phyloP scores from a whole-genome alignment of 192 early-diverging fungal species.

The Dissophora ornata region DNA sequence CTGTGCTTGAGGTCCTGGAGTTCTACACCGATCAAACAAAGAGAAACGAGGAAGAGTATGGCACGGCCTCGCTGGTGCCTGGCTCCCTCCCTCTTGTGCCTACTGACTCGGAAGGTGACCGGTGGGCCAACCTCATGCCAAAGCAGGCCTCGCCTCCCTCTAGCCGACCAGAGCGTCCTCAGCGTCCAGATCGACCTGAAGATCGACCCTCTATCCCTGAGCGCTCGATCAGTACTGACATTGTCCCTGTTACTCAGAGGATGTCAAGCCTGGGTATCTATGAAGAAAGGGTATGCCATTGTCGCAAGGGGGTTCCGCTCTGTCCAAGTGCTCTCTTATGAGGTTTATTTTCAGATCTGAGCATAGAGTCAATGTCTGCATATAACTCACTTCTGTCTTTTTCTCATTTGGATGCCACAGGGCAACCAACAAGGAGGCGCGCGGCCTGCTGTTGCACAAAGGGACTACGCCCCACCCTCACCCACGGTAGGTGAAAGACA shows the following conservation, averaged over 20 bases:
- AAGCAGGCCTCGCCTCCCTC: constrained; percentile 47
- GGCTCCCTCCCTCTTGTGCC: constrained; percentile 38
- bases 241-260: constrained; percentile 34
- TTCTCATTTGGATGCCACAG: background rate
- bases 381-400: background rate
- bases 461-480: constrained; percentile 52
- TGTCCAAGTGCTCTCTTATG: constrained; percentile 2
- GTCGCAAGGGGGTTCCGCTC: background rate
- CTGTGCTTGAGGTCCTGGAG: constrained; percentile 96
- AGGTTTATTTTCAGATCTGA: constrained; percentile 11
- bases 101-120: constrained; percentile 56
- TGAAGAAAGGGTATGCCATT: constrained; percentile 44
- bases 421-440: constrained; percentile 22
- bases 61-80: constrained; percentile 51
- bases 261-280: constrained; percentile 48
- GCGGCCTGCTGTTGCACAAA: constrained; percentile 45
- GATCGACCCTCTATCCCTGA: constrained; percentile 42
- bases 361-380: constrained; percentile 9
- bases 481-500: constrained; percentile 44
- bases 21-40: constrained; percentile 94
- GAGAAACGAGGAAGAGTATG: constrained; percentile 66
- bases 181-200: constrained; percentile 43
- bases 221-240: constrained; percentile 24
- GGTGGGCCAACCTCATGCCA: constrained; percentile 71
- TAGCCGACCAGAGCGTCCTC: constrained; percentile 41